A percentile compares a stretch with the other conserved stretches of the same genome.
phyloP scores from a whole-genome alignment of 2,329 filamentous ascomycete genomes.

The Rachicladosporium sp. region DNA sequence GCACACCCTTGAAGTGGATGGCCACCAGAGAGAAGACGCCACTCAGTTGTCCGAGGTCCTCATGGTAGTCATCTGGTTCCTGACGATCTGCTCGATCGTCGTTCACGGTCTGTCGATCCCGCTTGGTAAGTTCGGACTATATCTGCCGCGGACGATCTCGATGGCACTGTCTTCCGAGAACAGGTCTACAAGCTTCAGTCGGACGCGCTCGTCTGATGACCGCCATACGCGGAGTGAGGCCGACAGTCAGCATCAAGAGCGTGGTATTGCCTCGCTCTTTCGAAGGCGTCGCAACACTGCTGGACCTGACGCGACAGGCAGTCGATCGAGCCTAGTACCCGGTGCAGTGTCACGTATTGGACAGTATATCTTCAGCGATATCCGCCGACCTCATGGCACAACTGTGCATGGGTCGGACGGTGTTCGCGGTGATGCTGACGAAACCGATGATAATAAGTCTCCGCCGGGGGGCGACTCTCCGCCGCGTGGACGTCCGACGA shows the following conservation, averaged over 20 bases:
- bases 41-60: slow-evolving; percentile 52
- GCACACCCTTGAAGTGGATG: slow-evolving; percentile 43
- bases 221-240: too few species aligned
- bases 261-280: too few species aligned
- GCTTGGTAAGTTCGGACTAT: slow-evolving; percentile 51
- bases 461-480: slow-evolving; percentile 3
- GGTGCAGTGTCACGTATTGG: slow-evolving; percentile 4
- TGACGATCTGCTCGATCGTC: slow-evolving; percentile 71
- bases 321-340: not conserved
- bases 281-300: too few species aligned
- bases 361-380: slow-evolving; percentile 3
- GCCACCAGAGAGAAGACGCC: slow-evolving; percentile 52
- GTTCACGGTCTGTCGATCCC: slow-evolving; percentile 77
- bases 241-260: too few species aligned
- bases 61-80: slow-evolving; percentile 70
- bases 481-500: slow-evolving; percentile 1
- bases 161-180: slow-evolving; percentile 33
- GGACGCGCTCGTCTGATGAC: too few species aligned
- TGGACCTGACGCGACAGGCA: too few species aligned
- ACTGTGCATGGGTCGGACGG: not conserved
- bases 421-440: slow-evolving; percentile 1
- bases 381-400: slow-evolving; percentile 3
- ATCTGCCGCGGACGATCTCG: slow-evolving; percentile 53
- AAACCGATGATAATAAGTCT: not conserved
- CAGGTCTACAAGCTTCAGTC: too few species aligned